A percentile compares a stretch with the other conserved stretches of the same genome.
Evolutionary conservation across 83 land plant species (phyloP).

Genomic region (Picea abies): DNA sequence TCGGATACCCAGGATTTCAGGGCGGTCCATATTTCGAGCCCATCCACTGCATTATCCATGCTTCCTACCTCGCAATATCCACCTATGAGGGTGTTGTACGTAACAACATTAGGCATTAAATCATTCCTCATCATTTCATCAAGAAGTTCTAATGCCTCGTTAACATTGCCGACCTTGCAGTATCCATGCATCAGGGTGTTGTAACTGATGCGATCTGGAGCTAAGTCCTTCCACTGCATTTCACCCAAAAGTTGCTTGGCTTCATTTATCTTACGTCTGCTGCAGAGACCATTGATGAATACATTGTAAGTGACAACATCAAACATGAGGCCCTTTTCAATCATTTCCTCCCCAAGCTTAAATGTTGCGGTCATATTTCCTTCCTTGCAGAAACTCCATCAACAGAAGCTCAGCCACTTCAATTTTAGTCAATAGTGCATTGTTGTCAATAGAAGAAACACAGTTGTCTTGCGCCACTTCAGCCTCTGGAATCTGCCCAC

Average conservation of each 20-base stretch:
- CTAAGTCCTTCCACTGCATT: conserved; percentile 44
- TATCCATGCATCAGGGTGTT: conserved; percentile 58
- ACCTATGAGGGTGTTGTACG: conserved; percentile 51
- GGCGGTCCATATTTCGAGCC: no score
- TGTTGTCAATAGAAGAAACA: no score
- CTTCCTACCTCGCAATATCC: conserved; percentile 46
- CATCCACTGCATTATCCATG: no score
- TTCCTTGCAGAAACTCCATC: conserved; percentile 56
- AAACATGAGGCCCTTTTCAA: conserved; percentile 29
- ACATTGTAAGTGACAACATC: conserved; percentile 66
- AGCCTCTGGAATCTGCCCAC: not conserved
- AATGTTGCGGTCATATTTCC: conserved; percentile 41
- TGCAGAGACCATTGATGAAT: conserved; percentile 52
- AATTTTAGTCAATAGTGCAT: no score
- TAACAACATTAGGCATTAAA: conserved; percentile 50
- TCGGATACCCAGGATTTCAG: no score
- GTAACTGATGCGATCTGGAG: conserved; percentile 54
- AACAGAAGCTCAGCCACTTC: conserved; percentile 15
- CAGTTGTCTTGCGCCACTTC: no score
- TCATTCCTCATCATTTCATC: conserved; percentile 52
- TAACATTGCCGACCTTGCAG: conserved; percentile 46
- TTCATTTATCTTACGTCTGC: conserved; percentile 35
- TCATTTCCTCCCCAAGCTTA: conserved; percentile 53
- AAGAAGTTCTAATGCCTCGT: conserved; percentile 38
- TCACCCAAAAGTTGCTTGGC: conserved; percentile 30